Base-by-base conservation (phyloP, 306 rosid genomes). In the Psophocarpus tetragonolobus region DNA sequence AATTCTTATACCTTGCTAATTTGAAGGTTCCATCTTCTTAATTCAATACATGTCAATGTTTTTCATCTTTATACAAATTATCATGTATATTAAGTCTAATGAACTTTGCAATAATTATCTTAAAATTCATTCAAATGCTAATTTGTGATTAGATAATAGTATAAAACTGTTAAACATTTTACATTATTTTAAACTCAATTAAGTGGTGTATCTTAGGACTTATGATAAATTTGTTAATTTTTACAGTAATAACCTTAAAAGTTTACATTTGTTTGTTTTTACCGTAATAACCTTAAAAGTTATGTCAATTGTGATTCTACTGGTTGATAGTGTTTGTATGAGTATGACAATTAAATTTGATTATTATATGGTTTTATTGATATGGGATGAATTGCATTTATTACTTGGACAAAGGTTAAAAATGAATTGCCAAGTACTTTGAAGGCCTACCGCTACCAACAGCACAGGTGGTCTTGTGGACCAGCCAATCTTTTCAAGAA, bases 401-500 rank as follows among this genome's bases (percentile, higher is more conserved):
- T 38, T 60, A 41, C 5, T 71, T 75, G 58, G 54, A 13, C 23
- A 67, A 53, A 93, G 98, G 97, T 91, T 65, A 93, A 87, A 82
- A 91, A 84, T 60, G 98, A 93, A 79, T 81, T 93, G 75, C 98
- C 98, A n/a, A 93, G 98, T 61, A 93, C 98, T 67, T 87, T 91
- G 60, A 93, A 91, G 84, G 98, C 98, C 58, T 93, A 87, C 71
- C 89, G 98, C 2, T 87, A 82, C 80, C 98, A 93, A 72, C 98
- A 93, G 58, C 98, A 93, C 61, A 71, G 98, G 17, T 93, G 98
- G 98, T 91, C 97, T 13, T 91, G 98, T 73, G 98, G 98, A 21
- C 98, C 98, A 4, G 97, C 98, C 68, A 93, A 93, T 83, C 96
- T 93, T 32, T 93, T 93, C 85, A 85, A 85, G 80, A 93, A 93